Conservation (phyloP, 2,329 filamentous ascomycete species). For the Sporothrix mexicana region DNA sequence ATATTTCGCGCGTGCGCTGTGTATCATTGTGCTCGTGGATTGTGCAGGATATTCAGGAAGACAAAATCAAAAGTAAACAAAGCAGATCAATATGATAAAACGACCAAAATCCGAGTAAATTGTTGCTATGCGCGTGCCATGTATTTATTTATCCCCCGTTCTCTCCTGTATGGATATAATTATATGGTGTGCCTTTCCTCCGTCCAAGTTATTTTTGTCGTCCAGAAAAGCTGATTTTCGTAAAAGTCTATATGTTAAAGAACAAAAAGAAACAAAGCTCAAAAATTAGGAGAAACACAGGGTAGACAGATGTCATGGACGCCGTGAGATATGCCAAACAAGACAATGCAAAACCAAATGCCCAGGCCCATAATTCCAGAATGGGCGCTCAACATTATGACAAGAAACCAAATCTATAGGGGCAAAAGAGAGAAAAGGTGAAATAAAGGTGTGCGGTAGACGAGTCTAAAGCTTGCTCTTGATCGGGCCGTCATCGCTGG, state of each 20-base stretch:
- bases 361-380: neutral
- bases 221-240: slow-evolving; percentile 10
- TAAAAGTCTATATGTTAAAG: slow-evolving; percentile 15
- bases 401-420: slow-evolving; percentile 6
- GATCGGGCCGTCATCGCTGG: slow-evolving; percentile 40
- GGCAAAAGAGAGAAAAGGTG: neutral
- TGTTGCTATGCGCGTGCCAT: neutral
- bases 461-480: slow-evolving; percentile 38
- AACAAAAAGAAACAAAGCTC: neutral
- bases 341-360: neutral
- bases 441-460: too few species aligned
- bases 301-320: neutral
- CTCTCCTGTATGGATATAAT: slow-evolving; percentile 11
- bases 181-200: neutral
- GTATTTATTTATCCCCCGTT: neutral
- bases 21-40: neutral
- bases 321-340: slow-evolving; percentile 16
- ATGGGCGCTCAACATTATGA: neutral
- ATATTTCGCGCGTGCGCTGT: slow-evolving; percentile 10
- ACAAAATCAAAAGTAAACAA: neutral
- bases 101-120: neutral
- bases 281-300: slow-evolving; percentile 12
- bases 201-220: neutral
- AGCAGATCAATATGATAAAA: too few species aligned
- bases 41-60: neutral